These are phyloP conservation scores for Endoconidiophora polonica DNA, from an alignment of 2,329 filamentous ascomycete species.

Conservation along the genomic window DNA sequence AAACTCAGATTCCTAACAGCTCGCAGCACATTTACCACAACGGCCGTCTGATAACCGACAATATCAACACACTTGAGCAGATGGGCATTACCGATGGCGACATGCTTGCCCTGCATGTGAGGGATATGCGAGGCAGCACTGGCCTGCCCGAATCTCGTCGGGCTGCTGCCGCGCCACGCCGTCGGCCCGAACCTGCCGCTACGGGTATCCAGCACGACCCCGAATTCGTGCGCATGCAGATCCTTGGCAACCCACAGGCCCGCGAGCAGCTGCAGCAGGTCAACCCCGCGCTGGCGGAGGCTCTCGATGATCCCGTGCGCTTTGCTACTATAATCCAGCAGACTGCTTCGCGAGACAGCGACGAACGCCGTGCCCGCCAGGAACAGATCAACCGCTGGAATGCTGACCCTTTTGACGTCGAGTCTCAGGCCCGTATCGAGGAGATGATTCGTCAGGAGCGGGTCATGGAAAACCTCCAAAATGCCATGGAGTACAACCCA, in stretches of 20 bases:
- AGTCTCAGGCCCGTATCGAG: constrained; percentile 81
- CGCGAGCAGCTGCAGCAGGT: constrained; percentile 53
- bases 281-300: constrained; percentile 61
- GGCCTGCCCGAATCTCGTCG: constrained; percentile 20
- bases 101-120: constrained; percentile 76
- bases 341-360: constrained; percentile 52
- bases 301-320: constrained; percentile 55
- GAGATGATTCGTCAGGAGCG: constrained; percentile 93
- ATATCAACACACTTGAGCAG: constrained; percentile 65
- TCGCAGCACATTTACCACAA: constrained; percentile 84
- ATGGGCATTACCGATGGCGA: constrained; percentile 73
- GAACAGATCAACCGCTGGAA: constrained; percentile 74
- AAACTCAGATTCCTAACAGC: constrained; percentile 54
- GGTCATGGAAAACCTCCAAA: constrained; percentile 89
- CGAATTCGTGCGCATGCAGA: constrained; percentile 66
- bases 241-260: constrained; percentile 61
- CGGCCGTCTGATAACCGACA: constrained; percentile 61
- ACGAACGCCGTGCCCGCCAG: constrained; percentile 60
- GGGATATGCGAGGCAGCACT: constrained; percentile 36
- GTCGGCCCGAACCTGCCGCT: constrained; percentile 19
- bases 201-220: constrained; percentile 38
- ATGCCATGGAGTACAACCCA: constrained; percentile 91
- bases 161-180: constrained; percentile 17
- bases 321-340: constrained; percentile 59
- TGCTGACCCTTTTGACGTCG: constrained; percentile 83